Base-by-base conservation (phyloP, 768 basidiomycete species). In the Daedaleopsis nitida region DNA sequence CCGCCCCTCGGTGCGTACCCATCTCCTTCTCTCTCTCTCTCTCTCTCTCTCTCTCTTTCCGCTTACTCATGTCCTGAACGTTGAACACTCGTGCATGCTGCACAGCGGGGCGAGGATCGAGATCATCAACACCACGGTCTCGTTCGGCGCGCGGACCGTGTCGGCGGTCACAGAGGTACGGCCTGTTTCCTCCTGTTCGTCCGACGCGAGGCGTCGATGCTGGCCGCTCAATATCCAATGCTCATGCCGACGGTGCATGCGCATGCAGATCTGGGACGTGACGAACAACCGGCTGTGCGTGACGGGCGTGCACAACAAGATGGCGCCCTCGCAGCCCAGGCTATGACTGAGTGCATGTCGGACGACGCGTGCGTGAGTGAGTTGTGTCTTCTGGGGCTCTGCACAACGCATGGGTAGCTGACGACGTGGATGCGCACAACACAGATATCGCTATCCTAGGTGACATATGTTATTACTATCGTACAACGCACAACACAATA, bases 281-380 rank as follows among this genome's bases (percentile, higher is more conserved):
- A 55, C 53, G 24, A 43, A 56, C 39, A 16, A 39, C 21, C 38
- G 53, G 7, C 39, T 55, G 53, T 55, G 53, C 39, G 17, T 55
- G 38, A 43, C 53, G 21, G 53, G 53, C 5, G 53, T 55, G 12
- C 53, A 55, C 38, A 55, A 55, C 53, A 55, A 55, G 53, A 55
- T 55, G 53, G 53, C 53, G 39, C 53, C 53, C 12, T 43, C 12
- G 38, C 14, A 23, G 17, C 53, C 53, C 21, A 55, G 3, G 11
- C 38, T 32, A 32, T 32, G 27, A 32, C 27, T 32, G 27, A 32
- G 27, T 32, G 4, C 27, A 32, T 32, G 27, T 32, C 27, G 27
- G 27, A 32, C 27, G 27, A 32, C 27, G 27, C 27, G 27, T 32
- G 27, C 27, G 27, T 32, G 27, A 32, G 27, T 32, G 4, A 32